Conservation (phyloP, 345 rosid genomes). For the Eucalyptus caleyi region DNA sequence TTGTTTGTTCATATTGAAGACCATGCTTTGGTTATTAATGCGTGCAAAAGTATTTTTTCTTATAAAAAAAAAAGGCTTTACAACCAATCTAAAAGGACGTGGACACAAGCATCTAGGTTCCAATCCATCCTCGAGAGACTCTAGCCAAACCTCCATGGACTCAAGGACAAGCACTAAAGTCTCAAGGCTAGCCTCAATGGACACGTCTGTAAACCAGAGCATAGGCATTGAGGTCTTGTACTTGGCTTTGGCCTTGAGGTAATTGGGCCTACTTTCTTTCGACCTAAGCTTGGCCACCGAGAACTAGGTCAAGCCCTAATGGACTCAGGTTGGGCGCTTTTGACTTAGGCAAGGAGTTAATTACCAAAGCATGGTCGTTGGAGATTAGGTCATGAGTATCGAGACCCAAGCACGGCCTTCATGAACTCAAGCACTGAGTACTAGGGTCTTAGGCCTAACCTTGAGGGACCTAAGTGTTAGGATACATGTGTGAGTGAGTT, state of each 20-base stretch:
- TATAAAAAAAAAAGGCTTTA: neutral
- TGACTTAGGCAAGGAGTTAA: neutral
- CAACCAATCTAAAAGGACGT: neutral
- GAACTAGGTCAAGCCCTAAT: neutral
- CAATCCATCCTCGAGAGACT: neutral
- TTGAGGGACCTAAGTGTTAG: neutral
- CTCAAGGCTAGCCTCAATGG: neutral
- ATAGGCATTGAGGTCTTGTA: neutral
- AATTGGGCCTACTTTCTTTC: neutral
- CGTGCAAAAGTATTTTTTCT: neutral
- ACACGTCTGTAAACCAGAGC: neutral
- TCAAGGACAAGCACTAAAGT: neutral
- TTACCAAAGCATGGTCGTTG: neutral
- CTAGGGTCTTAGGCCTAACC: neutral
- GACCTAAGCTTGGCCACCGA: neutral
- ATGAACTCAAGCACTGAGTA: neutral
- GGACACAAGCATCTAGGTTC: neutral
- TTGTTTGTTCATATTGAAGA: neutral
- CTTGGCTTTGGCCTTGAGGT: neutral
- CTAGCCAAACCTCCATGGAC: neutral
- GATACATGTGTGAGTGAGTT: too few species aligned
- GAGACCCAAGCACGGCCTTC: neutral
- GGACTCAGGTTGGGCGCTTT: neutral
- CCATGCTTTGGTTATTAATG: neutral
- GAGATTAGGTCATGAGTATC: neutral